phyloP scores from a whole-genome alignment of 225 moss, liverwort and hornwort species.

The Physcomitrellopsis africana region DNA sequence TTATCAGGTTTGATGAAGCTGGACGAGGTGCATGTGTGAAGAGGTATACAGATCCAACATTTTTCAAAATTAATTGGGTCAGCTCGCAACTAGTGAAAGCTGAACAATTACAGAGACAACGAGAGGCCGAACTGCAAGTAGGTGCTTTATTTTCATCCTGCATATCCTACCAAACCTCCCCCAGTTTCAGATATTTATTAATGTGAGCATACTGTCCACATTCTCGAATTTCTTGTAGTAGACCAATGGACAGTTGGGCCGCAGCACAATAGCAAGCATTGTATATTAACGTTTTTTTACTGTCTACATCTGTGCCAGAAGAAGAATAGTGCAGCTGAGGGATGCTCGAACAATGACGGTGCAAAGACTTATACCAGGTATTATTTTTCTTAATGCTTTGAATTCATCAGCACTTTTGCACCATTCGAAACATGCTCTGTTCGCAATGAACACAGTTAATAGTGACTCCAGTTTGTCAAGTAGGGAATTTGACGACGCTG shows the following conservation, averaged over 20 bases:
- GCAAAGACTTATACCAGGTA: conserved; percentile 36
- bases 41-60: conserved; percentile 58
- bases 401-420: background rate
- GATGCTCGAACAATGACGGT: conserved; percentile 5
- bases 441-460: conserved; percentile 16
- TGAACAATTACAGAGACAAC: conserved; percentile 38
- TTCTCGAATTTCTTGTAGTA: too few species aligned
- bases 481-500: conserved; percentile 28
- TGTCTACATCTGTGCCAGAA: conserved; percentile 24
- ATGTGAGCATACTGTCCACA: background rate
- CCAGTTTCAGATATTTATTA: background rate
- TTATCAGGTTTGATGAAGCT: conserved; percentile 52
- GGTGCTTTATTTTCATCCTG: conserved; percentile 2
- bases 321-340: conserved; percentile 23
- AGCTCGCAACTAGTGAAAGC: conserved; percentile 40
- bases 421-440: background rate
- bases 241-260: too few species aligned
- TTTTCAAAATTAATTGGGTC: conserved; percentile 53
- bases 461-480: background rate
- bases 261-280: background rate
- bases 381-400: conserved; percentile 14
- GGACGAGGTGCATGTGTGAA: conserved; percentile 64
- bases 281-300: conserved; percentile 18
- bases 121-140: conserved; percentile 36
- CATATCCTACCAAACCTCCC: background rate